Evolutionary conservation across 192 early-diverging fungal species (phyloP).

Genomic region (Helicostylum pulchrum): DNA sequence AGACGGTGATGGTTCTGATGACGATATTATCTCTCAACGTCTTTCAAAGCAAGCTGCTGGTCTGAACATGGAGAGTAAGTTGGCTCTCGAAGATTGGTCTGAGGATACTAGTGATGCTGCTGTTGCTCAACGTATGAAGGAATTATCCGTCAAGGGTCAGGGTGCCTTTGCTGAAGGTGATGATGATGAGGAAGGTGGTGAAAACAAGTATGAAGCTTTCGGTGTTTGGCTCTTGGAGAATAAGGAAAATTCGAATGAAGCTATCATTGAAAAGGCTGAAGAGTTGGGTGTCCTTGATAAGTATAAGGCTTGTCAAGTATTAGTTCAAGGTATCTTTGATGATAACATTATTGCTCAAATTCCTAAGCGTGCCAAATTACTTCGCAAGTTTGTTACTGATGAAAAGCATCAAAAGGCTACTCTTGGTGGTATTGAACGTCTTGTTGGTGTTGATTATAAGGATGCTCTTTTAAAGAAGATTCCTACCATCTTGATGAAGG

Average conservation of each 20-base stretch:
- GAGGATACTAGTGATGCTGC: constrained; percentile 79
- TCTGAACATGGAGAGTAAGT: constrained; percentile 51
- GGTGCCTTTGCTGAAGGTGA: constrained; percentile 49
- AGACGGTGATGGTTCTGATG: constrained; percentile 51
- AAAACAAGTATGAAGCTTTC: constrained; percentile 73
- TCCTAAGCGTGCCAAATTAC: constrained; percentile 62
- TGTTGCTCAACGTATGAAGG: constrained; percentile 69
- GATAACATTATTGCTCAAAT: constrained; percentile 67
- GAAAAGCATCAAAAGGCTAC: constrained; percentile 87
- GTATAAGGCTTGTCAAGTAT: constrained; percentile 76
- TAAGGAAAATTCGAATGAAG: constrained; percentile 56
- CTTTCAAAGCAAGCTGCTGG: constrained; percentile 68
- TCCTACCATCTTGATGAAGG: constrained; percentile 77
- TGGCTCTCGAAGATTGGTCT: constrained; percentile 77
- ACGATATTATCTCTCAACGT: constrained; percentile 65
- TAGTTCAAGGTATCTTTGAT: constrained; percentile 80
- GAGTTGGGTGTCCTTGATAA: constrained; percentile 73
- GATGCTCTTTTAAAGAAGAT: constrained; percentile 62
- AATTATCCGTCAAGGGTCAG: constrained; percentile 49
- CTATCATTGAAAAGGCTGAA: constrained; percentile 74
- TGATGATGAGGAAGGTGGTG: constrained; percentile 48
- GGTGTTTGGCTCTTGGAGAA: constrained; percentile 69
- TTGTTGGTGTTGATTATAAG: constrained; percentile 60
- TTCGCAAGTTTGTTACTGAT: constrained; percentile 69
- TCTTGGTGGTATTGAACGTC: constrained; percentile 87